phyloP scores from a whole-genome alignment of 805 yeast genomes.

The Naumovozyma dairenensis region DNA sequence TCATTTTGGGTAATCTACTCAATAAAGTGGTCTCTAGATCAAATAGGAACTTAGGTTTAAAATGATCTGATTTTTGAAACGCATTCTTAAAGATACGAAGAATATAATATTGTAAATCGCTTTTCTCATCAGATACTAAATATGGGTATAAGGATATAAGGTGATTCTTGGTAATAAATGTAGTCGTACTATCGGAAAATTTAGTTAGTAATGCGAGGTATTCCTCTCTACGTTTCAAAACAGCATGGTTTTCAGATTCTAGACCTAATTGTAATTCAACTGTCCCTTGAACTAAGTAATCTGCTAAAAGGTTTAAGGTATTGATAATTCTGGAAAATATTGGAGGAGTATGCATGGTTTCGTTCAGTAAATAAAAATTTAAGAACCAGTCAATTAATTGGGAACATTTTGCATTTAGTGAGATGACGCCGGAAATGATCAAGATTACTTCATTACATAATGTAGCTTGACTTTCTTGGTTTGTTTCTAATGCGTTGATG shows the following conservation, averaged over 20 bases:
- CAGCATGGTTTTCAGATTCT: slow-evolving; percentile 13
- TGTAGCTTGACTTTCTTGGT: slow-evolving; percentile 7
- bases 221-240: slow-evolving; percentile 1
- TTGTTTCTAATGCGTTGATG: slow-evolving; percentile 4
- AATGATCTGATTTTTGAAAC: slow-evolving; percentile 34
- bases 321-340: slow-evolving; percentile 5
- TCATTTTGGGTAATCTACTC: slow-evolving; percentile 48
- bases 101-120: slow-evolving; percentile 36
- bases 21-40: slow-evolving; percentile 45
- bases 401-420: slow-evolving; percentile 32
- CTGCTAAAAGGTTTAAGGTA: slow-evolving; percentile 12
- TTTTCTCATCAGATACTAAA: slow-evolving; percentile 40
- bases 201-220: slow-evolving; percentile 36
- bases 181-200: slow-evolving; percentile 43
- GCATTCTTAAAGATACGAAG: slow-evolving; percentile 45
- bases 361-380: slow-evolving; percentile 33
- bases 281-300: slow-evolving; percentile 20
- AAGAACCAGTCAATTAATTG: slow-evolving; percentile 41
- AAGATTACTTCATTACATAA: slow-evolving; percentile 15
- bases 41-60: slow-evolving; percentile 42
- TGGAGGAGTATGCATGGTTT: slow-evolving; percentile 12
- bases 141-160: slow-evolving; percentile 56
- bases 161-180: slow-evolving; percentile 56
- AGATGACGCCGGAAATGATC: slow-evolving; percentile 33
- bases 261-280: slow-evolving; percentile 21